Evolutionary conservation across 495 filamentous ascomycete species (phyloP), one percentile per base, ranked within the genome.

Genomic region (Penicillium paradoxum): DNA sequence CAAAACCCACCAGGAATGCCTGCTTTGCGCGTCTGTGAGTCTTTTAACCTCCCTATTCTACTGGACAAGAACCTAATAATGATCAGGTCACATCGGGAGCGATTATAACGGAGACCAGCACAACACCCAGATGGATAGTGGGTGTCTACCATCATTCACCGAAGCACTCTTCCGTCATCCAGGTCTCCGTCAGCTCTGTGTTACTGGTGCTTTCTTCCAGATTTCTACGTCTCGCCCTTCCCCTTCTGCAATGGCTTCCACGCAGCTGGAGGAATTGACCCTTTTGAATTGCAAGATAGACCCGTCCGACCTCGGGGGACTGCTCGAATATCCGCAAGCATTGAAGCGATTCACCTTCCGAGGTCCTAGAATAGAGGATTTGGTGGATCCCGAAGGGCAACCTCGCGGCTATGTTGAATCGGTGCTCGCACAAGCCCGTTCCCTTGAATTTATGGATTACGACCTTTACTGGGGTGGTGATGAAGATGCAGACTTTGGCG

Each of bases 11-110:
- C n/a, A 24, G 46, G 46, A 6, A 3, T 49, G 24, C 21, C 33
- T 15, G 21, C 46, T 19, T n/a, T 49, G 33, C 46, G 46, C 6
- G 34, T 49, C 22, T 49, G 46, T 49, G 33, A 29, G 46, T 49
- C 13, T 14, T 33, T 6, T 9, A 22, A 21, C 14, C 22, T 9
- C 29, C 8, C 29, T 4, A 29, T 11, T 24, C n/a, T 8, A 11
- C 5, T 11, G n/a, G 17, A 15, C 6, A 0, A 9, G 17, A 19
- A 19, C 11, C 34, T 49, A 38, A 49, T 29, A 9, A 6, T 29
- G 8, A 7, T 2, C 22, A 48, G 46, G 46, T 25, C 46, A 49
- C 32, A 39, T 49, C 9, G 46, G 46, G 24, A 38, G 33, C 21
- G 30, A 49, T 17, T 27, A 11, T 17, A 9, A 49, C 15, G 18